A percentile compares a stretch with the other conserved stretches of the same genome.
Evolutionary conservation across 257 asterid species (phyloP).

Genomic region (Cruciata laevipes): DNA sequence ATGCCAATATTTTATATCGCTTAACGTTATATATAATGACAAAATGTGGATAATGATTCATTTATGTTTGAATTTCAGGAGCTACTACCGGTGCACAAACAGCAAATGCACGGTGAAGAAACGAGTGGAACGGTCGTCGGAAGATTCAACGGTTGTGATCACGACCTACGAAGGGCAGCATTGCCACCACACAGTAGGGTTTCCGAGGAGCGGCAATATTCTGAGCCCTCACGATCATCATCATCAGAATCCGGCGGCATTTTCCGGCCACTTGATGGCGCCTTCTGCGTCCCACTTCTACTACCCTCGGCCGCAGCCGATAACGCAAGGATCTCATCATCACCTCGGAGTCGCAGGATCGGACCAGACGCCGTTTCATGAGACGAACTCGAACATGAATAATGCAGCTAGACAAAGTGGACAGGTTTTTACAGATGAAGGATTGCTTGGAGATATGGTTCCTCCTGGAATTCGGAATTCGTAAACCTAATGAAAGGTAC

Average conservation of each 20-base stretch:
- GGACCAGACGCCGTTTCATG: conserved; percentile 11
- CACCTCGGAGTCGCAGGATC: not conserved
- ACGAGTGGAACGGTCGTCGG: conserved; percentile 69
- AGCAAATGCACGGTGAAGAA: conserved; percentile 79
- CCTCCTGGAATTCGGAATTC: conserved; percentile 52
- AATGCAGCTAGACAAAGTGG: conserved; percentile 18
- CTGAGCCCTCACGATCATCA: conserved; percentile 9
- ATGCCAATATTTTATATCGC: too few species aligned
- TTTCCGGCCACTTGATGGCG: conserved; percentile 21
- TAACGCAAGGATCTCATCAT: conserved; percentile 25
- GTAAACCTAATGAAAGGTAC: conserved; percentile 20
- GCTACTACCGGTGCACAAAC: conserved; percentile 87
- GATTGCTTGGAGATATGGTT: conserved; percentile 78
- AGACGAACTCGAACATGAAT: conserved; percentile 7
- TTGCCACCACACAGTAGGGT: conserved; percentile 64
- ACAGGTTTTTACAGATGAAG: conserved; percentile 36
- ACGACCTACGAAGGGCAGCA: conserved; percentile 92
- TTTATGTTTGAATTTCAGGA: conserved; percentile 34
- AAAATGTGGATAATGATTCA: not conserved
- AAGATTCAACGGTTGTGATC: conserved; percentile 68
- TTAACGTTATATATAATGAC: too few species aligned
- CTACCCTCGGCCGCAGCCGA: conserved; percentile 23
- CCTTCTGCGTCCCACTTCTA: conserved; percentile 30
- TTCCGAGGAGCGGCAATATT: conserved; percentile 37
- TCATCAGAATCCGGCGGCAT: conserved; percentile 24